A percentile compares a stretch with the other conserved stretches of the same genome.
Evolutionary conservation across 2,329 filamentous ascomycete genomes (phyloP).

Genomic region (Graphiopsis chlorocephala): DNA sequence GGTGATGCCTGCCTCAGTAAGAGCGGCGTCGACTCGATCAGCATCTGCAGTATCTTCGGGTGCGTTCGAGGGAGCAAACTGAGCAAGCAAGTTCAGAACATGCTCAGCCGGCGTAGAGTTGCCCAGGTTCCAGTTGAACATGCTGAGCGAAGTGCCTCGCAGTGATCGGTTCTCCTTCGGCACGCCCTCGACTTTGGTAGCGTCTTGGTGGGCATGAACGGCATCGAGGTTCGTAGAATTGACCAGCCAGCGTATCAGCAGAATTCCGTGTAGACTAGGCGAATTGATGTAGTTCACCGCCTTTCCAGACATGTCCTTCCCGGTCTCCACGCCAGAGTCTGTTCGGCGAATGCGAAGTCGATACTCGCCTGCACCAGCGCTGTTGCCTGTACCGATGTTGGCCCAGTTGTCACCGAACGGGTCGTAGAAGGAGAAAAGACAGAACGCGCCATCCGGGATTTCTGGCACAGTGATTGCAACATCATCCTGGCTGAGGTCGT

Average conservation of each 20-base stretch:
- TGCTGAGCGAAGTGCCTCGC: background rate
- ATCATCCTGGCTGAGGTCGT: slow-evolving; percentile 23
- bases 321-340: background rate
- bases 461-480: slow-evolving; percentile 20
- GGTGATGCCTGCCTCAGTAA: slow-evolving; percentile 16
- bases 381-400: slow-evolving; percentile 18
- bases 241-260: slow-evolving; percentile 21
- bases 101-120: slow-evolving; percentile 15
- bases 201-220: slow-evolving; percentile 17
- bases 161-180: background rate
- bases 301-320: background rate
- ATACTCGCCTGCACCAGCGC: slow-evolving; percentile 17
- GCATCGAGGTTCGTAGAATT: slow-evolving; percentile 17
- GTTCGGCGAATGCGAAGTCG: slow-evolving; percentile 4
- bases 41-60: background rate
- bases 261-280: slow-evolving; percentile 19
- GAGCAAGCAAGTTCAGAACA: slow-evolving; percentile 17
- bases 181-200: background rate
- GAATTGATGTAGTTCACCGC: slow-evolving; percentile 16
- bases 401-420: slow-evolving; percentile 22
- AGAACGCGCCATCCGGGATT: slow-evolving; percentile 17
- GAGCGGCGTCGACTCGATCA: slow-evolving; percentile 3
- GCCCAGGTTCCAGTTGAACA: slow-evolving; percentile 7
- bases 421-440: slow-evolving; percentile 21
- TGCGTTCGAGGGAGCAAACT: background rate